A percentile compares a stretch with the other conserved stretches of the same genome.
Evolutionary conservation across 2,329 filamentous ascomycete species (phyloP).

Genomic region (Blumeriella jaapii): DNA sequence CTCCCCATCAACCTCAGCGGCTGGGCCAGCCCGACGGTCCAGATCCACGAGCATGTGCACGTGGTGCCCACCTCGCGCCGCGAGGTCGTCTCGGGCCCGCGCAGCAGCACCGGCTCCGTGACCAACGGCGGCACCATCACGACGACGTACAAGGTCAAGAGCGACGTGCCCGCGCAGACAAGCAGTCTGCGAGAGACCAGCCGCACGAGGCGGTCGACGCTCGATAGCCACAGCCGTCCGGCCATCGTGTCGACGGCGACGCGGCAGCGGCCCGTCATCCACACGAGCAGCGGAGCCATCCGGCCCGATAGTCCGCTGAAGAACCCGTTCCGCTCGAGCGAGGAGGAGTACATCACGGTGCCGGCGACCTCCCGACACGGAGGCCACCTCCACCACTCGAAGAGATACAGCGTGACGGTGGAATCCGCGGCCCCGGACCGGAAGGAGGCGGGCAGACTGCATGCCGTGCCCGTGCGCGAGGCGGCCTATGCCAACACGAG

Average conservation of each 20-base stretch:
- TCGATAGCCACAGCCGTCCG: constrained; percentile 37
- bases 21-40: constrained; percentile 5
- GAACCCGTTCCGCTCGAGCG: constrained; percentile 41
- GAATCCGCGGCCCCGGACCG: constrained; percentile 37
- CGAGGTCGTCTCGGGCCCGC: constrained; percentile 27
- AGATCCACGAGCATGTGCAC: constrained; percentile 36
- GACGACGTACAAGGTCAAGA: constrained; percentile 44
- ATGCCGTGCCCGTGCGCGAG: constrained; percentile 17
- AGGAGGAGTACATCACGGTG: constrained; percentile 43
- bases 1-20: constrained; percentile 34
- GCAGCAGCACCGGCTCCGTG: constrained; percentile 27
- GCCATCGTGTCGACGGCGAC: constrained; percentile 43
- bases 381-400: constrained; percentile 24
- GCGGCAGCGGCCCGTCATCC: constrained; percentile 21
- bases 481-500: constrained; percentile 15
- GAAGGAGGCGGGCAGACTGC: constrained; percentile 14
- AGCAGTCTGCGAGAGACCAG: constrained; percentile 37
- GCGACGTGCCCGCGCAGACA: constrained; percentile 38
- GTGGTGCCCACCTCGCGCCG: constrained; percentile 35
- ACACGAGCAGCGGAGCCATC: constrained; percentile 22
- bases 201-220: constrained; percentile 36
- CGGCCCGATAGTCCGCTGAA: constrained; percentile 39
- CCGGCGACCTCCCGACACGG: constrained; percentile 46
- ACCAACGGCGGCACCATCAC: constrained; percentile 30
- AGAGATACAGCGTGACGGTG: constrained; percentile 36